Evolutionary conservation across 192 early-diverging fungal genomes (phyloP).

Genomic region (Anaeromyces robustus): DNA sequence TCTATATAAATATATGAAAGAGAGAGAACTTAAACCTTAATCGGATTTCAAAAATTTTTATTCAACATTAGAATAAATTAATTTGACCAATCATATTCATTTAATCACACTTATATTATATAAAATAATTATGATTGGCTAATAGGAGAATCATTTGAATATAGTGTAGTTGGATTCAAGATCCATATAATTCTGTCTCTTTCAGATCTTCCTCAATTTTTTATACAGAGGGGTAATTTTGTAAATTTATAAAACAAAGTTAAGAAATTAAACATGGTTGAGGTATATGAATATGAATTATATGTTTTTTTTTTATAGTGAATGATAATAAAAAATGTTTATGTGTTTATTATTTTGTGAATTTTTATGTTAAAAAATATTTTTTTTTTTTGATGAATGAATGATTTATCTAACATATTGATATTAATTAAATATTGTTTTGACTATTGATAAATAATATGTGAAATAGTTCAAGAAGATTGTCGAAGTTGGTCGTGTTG

Average conservation of each 20-base stretch:
- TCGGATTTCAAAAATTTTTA: background rate
- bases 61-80: background rate
- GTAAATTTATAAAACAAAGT: background rate
- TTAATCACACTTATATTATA: background rate
- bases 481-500: constrained; percentile 97
- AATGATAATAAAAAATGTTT: background rate
- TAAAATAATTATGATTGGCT: background rate
- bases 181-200: background rate
- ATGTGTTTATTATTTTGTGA: too few species aligned
- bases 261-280: background rate
- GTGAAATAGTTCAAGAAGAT: constrained; percentile 63
- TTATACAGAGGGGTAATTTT: background rate
- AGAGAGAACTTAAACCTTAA: background rate
- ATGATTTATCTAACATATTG: too few species aligned
- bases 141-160: background rate
- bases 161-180: background rate
- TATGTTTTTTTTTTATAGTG: too few species aligned
- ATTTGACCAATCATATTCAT: background rate
- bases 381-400: background rate
- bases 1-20: background rate
- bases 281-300: background rate
- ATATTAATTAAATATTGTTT: too few species aligned
- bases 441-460: too few species aligned
- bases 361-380: background rate
- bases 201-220: background rate